Base-by-base conservation (phyloP, 2,329 filamentous ascomycete species). In the Fusarium transvaalense region DNA sequence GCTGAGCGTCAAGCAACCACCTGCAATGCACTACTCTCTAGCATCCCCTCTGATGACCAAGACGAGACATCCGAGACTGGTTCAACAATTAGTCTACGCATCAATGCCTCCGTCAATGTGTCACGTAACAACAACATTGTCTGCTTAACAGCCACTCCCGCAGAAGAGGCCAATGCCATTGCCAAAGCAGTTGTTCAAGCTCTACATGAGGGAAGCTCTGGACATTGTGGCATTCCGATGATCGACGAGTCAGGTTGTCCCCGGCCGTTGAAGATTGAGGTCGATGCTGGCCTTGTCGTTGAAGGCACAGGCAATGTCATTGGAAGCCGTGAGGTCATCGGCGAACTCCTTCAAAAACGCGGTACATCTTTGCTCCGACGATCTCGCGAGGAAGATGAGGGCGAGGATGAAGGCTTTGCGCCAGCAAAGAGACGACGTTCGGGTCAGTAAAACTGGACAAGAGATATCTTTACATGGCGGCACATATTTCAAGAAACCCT, bases 111-210 rank as follows among this genome's bases (percentile, higher is more conserved):
- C 1, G 74, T 87, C 71, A 78, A 71, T 61, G 78, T 88, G 68
- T 75, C 76, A 37, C 82, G 81, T 63, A 79, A 79, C 74, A 78
- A 82, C 74, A 89, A 88, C 74, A 72, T 85, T 48, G 75, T 86
- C 45, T 81, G 82, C 21, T 73, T 86, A 21, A 70, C 76, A 1
- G 72, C 79, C 5, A 78, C 81, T 7, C 78, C 82, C 2, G 74
- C 79, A 7, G 74, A 76, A 6, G 78, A 80, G 46, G 82, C 83
- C 73, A 73, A 78, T 70, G 69, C 78, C 58, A 78, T 87, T 61
- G 80, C 83, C 12, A 74, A 78, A 10, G 78, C 83, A 6, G 76
- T 88, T 4, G 77, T 85, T 14, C 71, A 79, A 14, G 80, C 83
- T 4, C 73, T 88, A 3, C 76, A 81, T 35, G 76, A 82, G 29